phyloP scores from a whole-genome alignment of 2,329 filamentous ascomycete genomes.

The Exophiala aquamarina region DNA sequence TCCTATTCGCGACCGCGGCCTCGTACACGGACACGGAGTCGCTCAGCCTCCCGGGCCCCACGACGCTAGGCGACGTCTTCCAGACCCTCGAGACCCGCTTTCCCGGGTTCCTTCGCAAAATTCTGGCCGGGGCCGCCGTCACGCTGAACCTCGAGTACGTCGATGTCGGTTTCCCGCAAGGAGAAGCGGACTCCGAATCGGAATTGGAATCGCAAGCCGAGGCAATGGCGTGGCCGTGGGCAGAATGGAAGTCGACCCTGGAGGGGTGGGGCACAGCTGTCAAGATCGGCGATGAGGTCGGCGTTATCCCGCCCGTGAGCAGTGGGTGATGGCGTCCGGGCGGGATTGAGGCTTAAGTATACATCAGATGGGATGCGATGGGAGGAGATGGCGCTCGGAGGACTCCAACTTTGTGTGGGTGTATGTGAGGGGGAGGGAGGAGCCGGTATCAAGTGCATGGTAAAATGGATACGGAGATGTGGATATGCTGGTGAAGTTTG shows the following conservation, averaged over 20 bases:
- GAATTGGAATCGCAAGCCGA: no score
- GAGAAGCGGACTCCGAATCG: no score
- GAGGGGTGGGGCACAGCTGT: constrained; percentile 33
- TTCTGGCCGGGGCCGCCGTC: constrained; percentile 41
- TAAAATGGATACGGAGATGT: no score
- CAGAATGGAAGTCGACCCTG: constrained; percentile 5
- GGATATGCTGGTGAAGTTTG: no score
- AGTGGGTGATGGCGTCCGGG: constrained; percentile 39
- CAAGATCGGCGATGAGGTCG: constrained; percentile 42
- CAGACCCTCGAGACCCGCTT: constrained; percentile 39
- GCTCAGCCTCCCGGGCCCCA: constrained; percentile 39
- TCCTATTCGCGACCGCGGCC: constrained; percentile 47
- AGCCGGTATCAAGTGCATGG: no score
- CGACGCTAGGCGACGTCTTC: constrained; percentile 39
- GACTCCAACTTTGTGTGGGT: no score
- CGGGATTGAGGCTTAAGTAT: no score
- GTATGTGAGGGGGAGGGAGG: no score
- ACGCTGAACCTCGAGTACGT: constrained; percentile 47
- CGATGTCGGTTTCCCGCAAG: constrained; percentile 30
- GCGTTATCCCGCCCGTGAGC: constrained; percentile 49
- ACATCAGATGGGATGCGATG: no score
- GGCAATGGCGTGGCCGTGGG: constrained; percentile 17
- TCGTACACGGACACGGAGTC: constrained; percentile 44
- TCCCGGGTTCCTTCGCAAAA: constrained; percentile 40
- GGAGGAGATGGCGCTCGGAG: no score